Percentiles rank a stretch among this genome's conserved stretches.
Evolutionary conservation across 73 alveolate species (phyloP).

Genomic region (Symbiodinium natans): DNA sequence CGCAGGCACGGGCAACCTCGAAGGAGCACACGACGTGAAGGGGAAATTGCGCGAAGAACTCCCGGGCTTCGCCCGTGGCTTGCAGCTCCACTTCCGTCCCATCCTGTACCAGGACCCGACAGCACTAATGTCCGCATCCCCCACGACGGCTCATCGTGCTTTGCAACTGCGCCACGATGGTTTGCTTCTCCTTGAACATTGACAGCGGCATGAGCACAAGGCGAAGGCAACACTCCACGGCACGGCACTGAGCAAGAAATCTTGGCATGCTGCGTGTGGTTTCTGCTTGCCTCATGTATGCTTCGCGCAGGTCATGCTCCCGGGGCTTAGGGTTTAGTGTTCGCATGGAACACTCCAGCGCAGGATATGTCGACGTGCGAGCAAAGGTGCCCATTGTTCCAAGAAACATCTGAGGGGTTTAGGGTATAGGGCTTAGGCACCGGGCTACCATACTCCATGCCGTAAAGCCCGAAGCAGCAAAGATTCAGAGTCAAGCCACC

Average conservation of each 20-base stretch:
- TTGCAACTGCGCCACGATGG: neutral
- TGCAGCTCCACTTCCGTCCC: neutral
- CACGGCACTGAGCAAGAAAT: neutral
- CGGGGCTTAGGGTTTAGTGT: no score
- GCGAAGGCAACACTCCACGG: neutral
- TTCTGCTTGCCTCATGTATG: neutral
- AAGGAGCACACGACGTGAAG: neutral
- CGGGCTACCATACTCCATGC: no score
- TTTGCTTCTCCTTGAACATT: neutral
- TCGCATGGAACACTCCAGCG: no score
- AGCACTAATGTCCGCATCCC: neutral
- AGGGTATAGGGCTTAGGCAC: no score
- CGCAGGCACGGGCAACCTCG: neutral
- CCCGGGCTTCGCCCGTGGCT: neutral
- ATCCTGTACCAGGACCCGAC: neutral
- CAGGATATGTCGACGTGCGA: neutral
- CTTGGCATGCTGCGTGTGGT: neutral
- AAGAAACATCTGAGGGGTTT: no score
- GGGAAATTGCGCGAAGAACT: neutral
- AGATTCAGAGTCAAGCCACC: no score
- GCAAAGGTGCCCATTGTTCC: neutral
- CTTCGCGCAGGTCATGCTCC: no score
- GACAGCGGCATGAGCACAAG: neutral
- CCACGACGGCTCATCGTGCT: neutral
- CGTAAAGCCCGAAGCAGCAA: no score